Evolutionary conservation across 2,329 filamentous ascomycete species (phyloP).

Genomic region (Cytospora mali): DNA sequence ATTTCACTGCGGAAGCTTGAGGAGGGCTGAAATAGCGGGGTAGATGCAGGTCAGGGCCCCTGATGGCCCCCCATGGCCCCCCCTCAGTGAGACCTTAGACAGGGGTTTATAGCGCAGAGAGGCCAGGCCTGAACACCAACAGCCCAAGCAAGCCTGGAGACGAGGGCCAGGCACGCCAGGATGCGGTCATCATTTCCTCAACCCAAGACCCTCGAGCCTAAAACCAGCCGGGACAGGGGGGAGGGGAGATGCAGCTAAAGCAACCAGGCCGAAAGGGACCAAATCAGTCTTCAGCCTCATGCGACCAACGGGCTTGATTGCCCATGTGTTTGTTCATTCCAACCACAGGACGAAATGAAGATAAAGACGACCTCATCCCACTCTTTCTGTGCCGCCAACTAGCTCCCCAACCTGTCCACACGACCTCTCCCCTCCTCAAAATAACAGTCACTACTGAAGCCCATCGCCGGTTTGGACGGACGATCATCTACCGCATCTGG

Average conservation of each 20-base stretch:
- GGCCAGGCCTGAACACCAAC: conserved; percentile 14
- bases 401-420: background rate
- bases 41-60: background rate
- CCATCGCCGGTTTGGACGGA: background rate
- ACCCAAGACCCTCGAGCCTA: background rate
- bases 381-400: background rate
- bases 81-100: conserved; percentile 1
- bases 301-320: background rate
- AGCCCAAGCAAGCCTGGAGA: conserved; percentile 11
- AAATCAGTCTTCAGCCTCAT: background rate
- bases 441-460: background rate
- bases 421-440: background rate
- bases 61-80: background rate
- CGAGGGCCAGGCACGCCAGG: no score
- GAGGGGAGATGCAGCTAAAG: background rate
- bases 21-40: conserved; percentile 19
- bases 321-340: background rate
- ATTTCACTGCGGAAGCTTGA: background rate
- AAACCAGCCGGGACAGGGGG: no score
- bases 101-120: conserved; percentile 2
- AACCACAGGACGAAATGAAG: background rate
- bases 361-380: background rate
- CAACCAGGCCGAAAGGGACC: background rate
- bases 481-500: background rate
- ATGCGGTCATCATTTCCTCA: conserved; percentile 19